A percentile compares a stretch with the other conserved stretches of the same genome.
These are phyloP conservation scores for Pyronema domesticum DNA, from an alignment of 495 filamentous ascomycete genomes.

Conservation along the genomic window DNA sequence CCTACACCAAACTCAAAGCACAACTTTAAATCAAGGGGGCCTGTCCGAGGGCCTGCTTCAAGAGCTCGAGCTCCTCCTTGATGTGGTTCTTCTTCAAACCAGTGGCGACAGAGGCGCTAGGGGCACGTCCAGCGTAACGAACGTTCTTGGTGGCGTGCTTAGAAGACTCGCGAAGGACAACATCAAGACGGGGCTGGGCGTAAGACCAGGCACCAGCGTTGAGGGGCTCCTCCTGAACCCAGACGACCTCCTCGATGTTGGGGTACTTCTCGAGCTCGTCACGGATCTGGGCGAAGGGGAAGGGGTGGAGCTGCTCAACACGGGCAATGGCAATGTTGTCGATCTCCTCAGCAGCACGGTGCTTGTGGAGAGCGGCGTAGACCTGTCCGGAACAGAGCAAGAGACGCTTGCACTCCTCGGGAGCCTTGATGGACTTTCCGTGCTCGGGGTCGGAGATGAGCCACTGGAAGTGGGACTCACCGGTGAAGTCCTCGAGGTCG, in stretches of 20 bases:
- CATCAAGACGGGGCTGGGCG: constrained; percentile 90
- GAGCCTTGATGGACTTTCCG: constrained; percentile 47
- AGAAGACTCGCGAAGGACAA: constrained; percentile 57
- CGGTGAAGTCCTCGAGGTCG: constrained; percentile 70
- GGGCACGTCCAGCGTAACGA: constrained; percentile 85
- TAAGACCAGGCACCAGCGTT: constrained; percentile 94
- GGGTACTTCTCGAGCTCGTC: constrained; percentile 93
- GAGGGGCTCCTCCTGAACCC: constrained; percentile 90
- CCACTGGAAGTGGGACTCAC: constrained; percentile 85
- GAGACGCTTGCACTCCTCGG: constrained; percentile 85
- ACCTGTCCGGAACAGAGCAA: constrained; percentile 92
- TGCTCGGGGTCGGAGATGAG: constrained; percentile 82
- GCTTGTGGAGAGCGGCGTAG: constrained; percentile 73
- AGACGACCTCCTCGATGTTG: constrained; percentile 91
- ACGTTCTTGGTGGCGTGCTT: constrained; percentile 87
- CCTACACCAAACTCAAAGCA: not conserved
- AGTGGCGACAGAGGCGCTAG: constrained; percentile 80
- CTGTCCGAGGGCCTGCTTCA: constrained; percentile 32
- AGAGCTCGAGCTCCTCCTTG: constrained; percentile 84
- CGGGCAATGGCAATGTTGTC: constrained; percentile 84
- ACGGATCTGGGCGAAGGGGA: constrained; percentile 91
- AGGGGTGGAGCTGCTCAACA: constrained; percentile 93
- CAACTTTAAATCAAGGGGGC: not conserved
- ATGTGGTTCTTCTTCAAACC: constrained; percentile 73
- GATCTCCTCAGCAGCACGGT: constrained; percentile 67